phyloP scores from a whole-genome alignment of 805 yeast species.

The Yamadazyma sp. region DNA sequence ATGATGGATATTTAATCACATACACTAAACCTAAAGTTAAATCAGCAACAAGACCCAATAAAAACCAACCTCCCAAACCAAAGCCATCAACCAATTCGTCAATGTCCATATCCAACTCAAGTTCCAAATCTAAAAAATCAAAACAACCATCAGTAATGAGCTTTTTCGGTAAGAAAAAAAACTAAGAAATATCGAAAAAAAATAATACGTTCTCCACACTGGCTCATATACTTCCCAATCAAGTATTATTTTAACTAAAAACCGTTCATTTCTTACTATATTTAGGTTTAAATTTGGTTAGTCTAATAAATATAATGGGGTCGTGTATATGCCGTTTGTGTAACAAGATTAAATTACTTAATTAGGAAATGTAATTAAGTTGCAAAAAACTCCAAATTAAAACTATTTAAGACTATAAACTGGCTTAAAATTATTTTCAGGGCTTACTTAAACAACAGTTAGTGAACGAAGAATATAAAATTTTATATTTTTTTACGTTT shows the following conservation, averaged over 20 bases:
- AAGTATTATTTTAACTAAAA: too few relatives aligned
- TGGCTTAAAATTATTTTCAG: too few relatives aligned
- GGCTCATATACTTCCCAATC: too few relatives aligned
- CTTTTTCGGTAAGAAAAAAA: constrained; percentile 40
- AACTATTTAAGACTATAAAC: too few relatives aligned
- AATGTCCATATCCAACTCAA: constrained; percentile 7
- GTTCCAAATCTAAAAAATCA: constrained; percentile 18
- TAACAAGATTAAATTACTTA: constrained; percentile 5
- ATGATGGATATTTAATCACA: constrained; percentile 50
- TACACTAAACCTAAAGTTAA: constrained; percentile 7
- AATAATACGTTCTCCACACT: neutral
- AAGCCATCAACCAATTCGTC: constrained; percentile 12
- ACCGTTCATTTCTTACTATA: too few relatives aligned
- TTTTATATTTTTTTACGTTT: too few relatives aligned
- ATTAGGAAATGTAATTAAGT: constrained; percentile 4
- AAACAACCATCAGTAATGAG: constrained; percentile 45
- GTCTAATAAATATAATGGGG: too few relatives aligned
- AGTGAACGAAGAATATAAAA: too few relatives aligned
- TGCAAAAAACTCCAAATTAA: too few relatives aligned
- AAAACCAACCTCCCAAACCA: constrained; percentile 15
- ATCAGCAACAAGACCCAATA: constrained; percentile 15
- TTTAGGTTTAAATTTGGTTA: too few relatives aligned
- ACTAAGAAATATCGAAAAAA: neutral
- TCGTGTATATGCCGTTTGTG: too few relatives aligned
- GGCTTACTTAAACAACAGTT: too few relatives aligned